Base-by-base conservation (phyloP, 2,329 filamentous ascomycete genomes). In the Proliferodiscus dingleyae region DNA sequence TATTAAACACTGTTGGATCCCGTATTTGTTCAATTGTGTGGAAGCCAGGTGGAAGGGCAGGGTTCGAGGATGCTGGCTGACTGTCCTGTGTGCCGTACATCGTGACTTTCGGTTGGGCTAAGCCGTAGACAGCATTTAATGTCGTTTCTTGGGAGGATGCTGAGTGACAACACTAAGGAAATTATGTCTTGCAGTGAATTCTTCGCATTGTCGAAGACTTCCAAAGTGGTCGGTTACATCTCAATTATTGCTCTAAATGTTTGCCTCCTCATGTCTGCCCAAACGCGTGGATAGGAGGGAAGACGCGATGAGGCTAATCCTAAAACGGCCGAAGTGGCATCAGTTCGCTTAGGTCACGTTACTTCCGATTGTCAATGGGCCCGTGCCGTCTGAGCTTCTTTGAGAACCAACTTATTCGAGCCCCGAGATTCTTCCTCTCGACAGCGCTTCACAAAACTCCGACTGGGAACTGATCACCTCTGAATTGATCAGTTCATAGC, bases 1-100 rank as follows among this genome's bases (percentile, higher is more conserved):
- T 80, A 60, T n/a, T n/a, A n/a, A n/a, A n/a, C n/a, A n/a, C n/a
- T n/a, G n/a, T n/a, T n/a, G n/a, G n/a, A 23, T 71, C 61, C 51
- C 66, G 59, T 54, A 73, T 63, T 9, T 59, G 30, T 26, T 52
- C 37, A 32, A 78, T 64, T 33, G 67, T 64, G 4, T 66, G 61
- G 54, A 78, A 78, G 29, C 65, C 64, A 2, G 61, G 45, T 3
- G 72, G 72, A 13, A 68, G 55, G 4, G 51, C 28, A 13, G 47
- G 49, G 21, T 29, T 23, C 15, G 26, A 34, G 11, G 50, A 34
- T 22, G 37, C 29, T 24, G n/a, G 16, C 18, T 15, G 11, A 7
- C 26, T 23, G 4, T 21, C 38, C 26, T 46, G 30, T 19, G 21
- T 26, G 34, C 24, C 34, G 23, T 37, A 30, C 46, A 52, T 50